Percentiles rank a stretch among this genome's conserved stretches.
Evolutionary conservation across 495 filamentous ascomycete genomes (phyloP).

Genomic region (Penicillium malachiteum): DNA sequence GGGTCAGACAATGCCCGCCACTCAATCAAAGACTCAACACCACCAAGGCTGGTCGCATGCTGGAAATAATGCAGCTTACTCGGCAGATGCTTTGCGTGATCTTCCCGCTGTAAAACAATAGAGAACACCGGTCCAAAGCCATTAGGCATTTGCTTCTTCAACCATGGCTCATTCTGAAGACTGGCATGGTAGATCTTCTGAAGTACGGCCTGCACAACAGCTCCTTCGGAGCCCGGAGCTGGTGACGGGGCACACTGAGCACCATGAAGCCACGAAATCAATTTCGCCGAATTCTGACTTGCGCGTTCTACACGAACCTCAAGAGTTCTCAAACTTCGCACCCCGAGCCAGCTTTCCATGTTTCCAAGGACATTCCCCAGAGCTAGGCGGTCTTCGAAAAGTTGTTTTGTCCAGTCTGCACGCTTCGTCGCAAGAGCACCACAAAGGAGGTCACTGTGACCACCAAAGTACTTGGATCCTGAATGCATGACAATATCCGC

Average conservation of each 20-base stretch:
- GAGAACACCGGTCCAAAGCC: slow-evolving; percentile 84
- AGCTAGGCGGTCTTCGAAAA: slow-evolving; percentile 62
- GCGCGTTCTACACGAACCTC: slow-evolving; percentile 73
- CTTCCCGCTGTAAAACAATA: slow-evolving; percentile 55
- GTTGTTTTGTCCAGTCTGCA: slow-evolving; percentile 50
- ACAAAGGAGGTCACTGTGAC: slow-evolving; percentile 83
- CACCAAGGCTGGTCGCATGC: slow-evolving; percentile 86
- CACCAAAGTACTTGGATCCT: slow-evolving; percentile 89
- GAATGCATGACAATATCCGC: slow-evolving; percentile 82
- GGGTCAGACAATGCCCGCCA: slow-evolving; percentile 71
- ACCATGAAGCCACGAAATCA: slow-evolving; percentile 67
- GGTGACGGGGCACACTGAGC: slow-evolving; percentile 33
- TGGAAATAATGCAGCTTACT: slow-evolving; percentile 76
- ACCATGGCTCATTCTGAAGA: slow-evolving; percentile 68
- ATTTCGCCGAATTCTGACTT: slow-evolving; percentile 56
- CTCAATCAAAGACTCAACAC: slow-evolving; percentile 82
- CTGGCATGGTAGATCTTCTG: slow-evolving; percentile 68
- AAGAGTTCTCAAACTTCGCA: slow-evolving; percentile 76
- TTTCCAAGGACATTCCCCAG: slow-evolving; percentile 79
- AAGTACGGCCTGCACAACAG: slow-evolving; percentile 48
- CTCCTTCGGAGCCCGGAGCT: slow-evolving; percentile 25
- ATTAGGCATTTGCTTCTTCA: slow-evolving; percentile 80
- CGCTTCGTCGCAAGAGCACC: slow-evolving; percentile 66
- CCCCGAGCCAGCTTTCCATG: slow-evolving; percentile 83
- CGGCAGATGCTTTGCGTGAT: slow-evolving; percentile 63